These are phyloP conservation scores for Hyaloperonospora brassicae DNA, from an alignment of 352 stramenopile species.

Conservation along the genomic window DNA sequence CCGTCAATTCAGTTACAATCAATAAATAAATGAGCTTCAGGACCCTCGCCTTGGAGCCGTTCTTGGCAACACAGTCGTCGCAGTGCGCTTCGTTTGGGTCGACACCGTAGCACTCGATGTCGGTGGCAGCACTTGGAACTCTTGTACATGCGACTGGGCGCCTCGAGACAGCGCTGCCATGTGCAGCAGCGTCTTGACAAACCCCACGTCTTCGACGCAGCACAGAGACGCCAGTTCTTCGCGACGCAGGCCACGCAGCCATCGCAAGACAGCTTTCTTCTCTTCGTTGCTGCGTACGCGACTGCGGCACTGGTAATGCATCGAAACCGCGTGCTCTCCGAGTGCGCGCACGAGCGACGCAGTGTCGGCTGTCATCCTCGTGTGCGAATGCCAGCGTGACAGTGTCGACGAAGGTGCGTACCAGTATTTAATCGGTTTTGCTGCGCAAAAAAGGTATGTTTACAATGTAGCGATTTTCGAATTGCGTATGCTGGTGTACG, in stretches of 20 bases:
- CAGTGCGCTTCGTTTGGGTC: slow-evolving; percentile 9
- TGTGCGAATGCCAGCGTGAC: not conserved
- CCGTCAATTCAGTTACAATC: slow-evolving; percentile 1
- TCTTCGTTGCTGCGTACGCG: slow-evolving; percentile 14
- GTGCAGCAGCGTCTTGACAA: slow-evolving; percentile 73
- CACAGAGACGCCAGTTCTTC: slow-evolving; percentile 53
- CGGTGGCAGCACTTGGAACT: slow-evolving; percentile 50
- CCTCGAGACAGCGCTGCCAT: slow-evolving; percentile 37
- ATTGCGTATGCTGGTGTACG: too few relatives aligned
- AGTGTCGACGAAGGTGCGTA: too few relatives aligned
- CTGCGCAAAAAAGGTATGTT: too few relatives aligned
- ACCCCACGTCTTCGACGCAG: slow-evolving; percentile 51
- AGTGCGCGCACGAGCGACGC: slow-evolving; percentile 44
- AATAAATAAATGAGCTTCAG: not conserved
- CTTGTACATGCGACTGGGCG: slow-evolving; percentile 17
- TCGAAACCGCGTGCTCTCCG: slow-evolving; percentile 46
- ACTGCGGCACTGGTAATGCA: slow-evolving; percentile 17
- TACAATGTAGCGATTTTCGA: too few relatives aligned
- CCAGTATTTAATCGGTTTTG: too few relatives aligned
- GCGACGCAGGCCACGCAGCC: slow-evolving; percentile 34
- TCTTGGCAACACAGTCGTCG: slow-evolving; percentile 7
- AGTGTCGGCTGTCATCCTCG: slow-evolving; percentile 18
- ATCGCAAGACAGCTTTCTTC: slow-evolving; percentile 38
- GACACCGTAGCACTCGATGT: not conserved
- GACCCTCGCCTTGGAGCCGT: slow-evolving; percentile 15